Percentiles rank a stretch among this genome's conserved stretches.
phyloP scores from a whole-genome alignment of 1,139 yeast species.

The Hyphopichia fennica region DNA sequence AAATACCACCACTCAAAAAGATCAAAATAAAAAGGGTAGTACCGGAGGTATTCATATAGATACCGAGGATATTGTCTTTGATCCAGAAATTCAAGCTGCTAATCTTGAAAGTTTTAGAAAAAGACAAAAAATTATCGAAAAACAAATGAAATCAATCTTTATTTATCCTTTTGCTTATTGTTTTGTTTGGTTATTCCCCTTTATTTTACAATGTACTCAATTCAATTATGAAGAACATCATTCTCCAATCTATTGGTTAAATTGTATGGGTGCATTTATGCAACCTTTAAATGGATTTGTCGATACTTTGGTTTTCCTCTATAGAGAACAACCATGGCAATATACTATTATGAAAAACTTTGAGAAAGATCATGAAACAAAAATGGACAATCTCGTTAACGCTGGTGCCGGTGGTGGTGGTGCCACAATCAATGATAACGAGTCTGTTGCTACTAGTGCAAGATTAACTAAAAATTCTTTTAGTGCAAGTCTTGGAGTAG shows the following conservation, averaged over 20 bases:
- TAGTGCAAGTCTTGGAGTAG: constrained; percentile 27
- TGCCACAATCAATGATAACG: constrained; percentile 12
- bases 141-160: constrained; percentile 78
- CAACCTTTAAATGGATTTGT: constrained; percentile 81
- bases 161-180: constrained; percentile 83
- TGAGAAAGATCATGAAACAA: constrained; percentile 34
- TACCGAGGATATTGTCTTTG: constrained; percentile 11
- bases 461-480: constrained; percentile 24
- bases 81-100: constrained; percentile 54
- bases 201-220: constrained; percentile 67
- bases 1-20: constrained; percentile 1
- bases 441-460: constrained; percentile 27
- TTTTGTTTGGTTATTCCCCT: constrained; percentile 79
- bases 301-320: constrained; percentile 72
- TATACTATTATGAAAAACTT: constrained; percentile 44
- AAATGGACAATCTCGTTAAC: constrained; percentile 23
- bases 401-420: not conserved
- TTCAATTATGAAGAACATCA: constrained; percentile 45
- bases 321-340: constrained; percentile 79
- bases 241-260: constrained; percentile 64
- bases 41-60: constrained; percentile 5
- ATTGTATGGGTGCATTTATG: constrained; percentile 67
- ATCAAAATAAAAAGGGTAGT: not conserved
- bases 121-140: constrained; percentile 66
- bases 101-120: constrained; percentile 58